Base-by-base conservation (phyloP, 192 early-diverging fungal genomes). In the Oehlia diaphana region DNA sequence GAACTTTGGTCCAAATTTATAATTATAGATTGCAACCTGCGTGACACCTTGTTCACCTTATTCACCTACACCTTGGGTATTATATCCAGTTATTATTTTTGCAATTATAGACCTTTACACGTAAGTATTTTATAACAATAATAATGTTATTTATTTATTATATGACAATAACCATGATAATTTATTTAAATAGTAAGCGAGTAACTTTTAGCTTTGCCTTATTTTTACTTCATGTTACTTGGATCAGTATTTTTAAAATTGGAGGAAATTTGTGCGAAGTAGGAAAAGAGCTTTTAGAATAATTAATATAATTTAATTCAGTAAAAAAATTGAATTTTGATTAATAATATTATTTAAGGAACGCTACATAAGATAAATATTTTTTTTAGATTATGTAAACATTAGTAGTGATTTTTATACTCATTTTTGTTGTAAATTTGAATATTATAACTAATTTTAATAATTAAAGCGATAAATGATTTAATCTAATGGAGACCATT, bases 1-100 rank as follows among this genome's bases (percentile, higher is more conserved):
- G 23, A 65, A 33, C 74, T 70, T 14, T n/a, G 3, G 8, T 12
- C 58, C 31, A 67, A 35, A 44, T 65, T 7, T 67, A 64, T 42
- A 31, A n/a, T 3, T 23, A 8, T 37, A 88, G 87, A 66, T 88
- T 62, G 63, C 78, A 14, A 81, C 81, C 9, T 88, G 85, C 53
- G 63, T 74, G 53, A 79, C 78, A 39, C 80, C 75, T 13, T 86
- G 85, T 69, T 67, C 81, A 9, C 87, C 87, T 23, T 86, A 82
- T 70, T 67, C 80, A 47, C 71, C 82, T 28, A 63, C 47, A 42
- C 49, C 81, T 1, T 62, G 31, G 42, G 67, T 80, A 23, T 39
- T 86, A 19, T 88, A 85, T 61, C 82, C 85, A 3, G 37, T 84
- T 7, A 42, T 86, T 21, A 33, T 82, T 13, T 74, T 88, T n/a